These are phyloP conservation scores for Phytophthora boehmeriae DNA, from an alignment of 352 stramenopile species.

Conservation along the genomic window DNA sequence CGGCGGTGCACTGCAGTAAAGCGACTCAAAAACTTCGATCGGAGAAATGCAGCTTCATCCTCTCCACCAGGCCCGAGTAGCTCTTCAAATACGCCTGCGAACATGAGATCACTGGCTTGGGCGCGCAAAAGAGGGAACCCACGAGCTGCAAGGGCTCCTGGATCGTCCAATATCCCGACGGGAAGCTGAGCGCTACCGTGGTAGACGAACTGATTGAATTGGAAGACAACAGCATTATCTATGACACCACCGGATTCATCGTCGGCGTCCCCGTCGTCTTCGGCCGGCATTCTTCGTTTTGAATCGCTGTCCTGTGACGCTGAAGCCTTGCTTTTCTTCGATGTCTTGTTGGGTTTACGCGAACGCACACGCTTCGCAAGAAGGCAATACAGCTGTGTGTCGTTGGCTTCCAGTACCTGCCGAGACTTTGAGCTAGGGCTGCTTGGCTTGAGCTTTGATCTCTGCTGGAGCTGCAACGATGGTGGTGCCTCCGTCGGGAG, in stretches of 20 bases:
- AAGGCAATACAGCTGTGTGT: conserved; percentile 68
- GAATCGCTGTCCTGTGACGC: conserved; percentile 1
- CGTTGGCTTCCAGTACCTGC: conserved; percentile 48
- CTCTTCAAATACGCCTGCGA: conserved; percentile 41
- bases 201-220: conserved; percentile 74
- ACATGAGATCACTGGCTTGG: conserved; percentile 48
- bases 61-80: conserved; percentile 30
- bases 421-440: conserved; percentile 8
- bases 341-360: conserved; percentile 5
- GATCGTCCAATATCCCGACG: conserved; percentile 40
- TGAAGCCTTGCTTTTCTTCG: conserved; percentile 12
- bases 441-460: not conserved
- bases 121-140: conserved; percentile 51
- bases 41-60: conserved; percentile 18
- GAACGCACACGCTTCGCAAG: conserved; percentile 15
- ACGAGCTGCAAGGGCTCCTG: conserved; percentile 38
- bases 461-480: conserved; percentile 14
- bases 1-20: conserved; percentile 27
- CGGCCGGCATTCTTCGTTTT: conserved; percentile 2
- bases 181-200: conserved; percentile 37
- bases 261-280: conserved; percentile 31
- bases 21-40: conserved; percentile 25
- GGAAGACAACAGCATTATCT: conserved; percentile 55
- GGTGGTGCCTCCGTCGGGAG: conserved; percentile 28
- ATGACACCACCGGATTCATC: conserved; percentile 29